Percentiles rank a stretch among this genome's conserved stretches.
Evolutionary conservation across 2,329 filamentous ascomycete genomes (phyloP).

Genomic region (Alternaria ethzedia): DNA sequence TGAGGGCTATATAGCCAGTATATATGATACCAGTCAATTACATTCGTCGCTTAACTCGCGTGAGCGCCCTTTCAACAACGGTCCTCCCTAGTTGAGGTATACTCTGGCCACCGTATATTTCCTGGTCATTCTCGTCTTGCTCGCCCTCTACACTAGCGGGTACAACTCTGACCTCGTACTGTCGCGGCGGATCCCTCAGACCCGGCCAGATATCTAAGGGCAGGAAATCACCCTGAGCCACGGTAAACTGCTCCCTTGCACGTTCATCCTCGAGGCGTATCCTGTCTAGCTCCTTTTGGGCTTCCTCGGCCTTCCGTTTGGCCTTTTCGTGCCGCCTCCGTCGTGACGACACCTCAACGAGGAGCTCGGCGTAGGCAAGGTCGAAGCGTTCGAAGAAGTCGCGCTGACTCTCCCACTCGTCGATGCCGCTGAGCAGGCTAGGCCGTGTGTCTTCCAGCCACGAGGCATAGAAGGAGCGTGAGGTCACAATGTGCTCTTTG

Average conservation of each 20-base stretch:
- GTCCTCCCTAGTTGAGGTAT: constrained; percentile 45
- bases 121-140: constrained; percentile 16
- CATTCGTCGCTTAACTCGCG: constrained; percentile 46
- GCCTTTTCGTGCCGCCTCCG: constrained; percentile 76
- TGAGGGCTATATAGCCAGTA: not conserved
- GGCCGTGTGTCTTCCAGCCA: constrained; percentile 77
- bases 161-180: constrained; percentile 42
- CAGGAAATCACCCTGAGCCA: constrained; percentile 83
- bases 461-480: constrained; percentile 65
- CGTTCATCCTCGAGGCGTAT: constrained; percentile 74
- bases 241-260: constrained; percentile 78
- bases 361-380: constrained; percentile 80
- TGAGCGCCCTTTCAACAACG: constrained; percentile 44
- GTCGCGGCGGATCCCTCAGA: constrained; percentile 41
- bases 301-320: constrained; percentile 75
- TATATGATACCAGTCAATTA: constrained; percentile 22
- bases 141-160: constrained; percentile 20
- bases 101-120: constrained; percentile 30
- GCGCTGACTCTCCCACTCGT: constrained; percentile 77
- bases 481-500: constrained; percentile 68
- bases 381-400: constrained; percentile 89
- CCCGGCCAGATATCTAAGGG: constrained; percentile 88
- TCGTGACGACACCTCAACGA: constrained; percentile 82
- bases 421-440: constrained; percentile 69
- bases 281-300: constrained; percentile 76